Evolutionary conservation across 495 filamentous ascomycete species (phyloP).

Genomic region (Saxispiralis lemnorum): DNA sequence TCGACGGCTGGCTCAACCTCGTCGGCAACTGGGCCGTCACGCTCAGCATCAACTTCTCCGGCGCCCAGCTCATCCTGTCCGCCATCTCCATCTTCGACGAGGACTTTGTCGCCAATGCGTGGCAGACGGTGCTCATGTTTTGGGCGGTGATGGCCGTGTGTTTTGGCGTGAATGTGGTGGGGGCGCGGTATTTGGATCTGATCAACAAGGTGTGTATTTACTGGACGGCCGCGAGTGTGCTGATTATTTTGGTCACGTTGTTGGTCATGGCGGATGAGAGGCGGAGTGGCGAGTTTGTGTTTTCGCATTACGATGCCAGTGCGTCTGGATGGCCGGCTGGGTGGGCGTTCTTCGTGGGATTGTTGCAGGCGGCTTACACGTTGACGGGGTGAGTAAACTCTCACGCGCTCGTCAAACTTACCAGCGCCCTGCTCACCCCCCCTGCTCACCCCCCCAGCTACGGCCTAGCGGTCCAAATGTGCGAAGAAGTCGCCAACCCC

Average conservation of each 20-base stretch:
- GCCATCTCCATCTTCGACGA: conserved; percentile 45
- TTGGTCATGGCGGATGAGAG: conserved; percentile 38
- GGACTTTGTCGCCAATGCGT: conserved; percentile 41
- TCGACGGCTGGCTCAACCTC: conserved; percentile 32
- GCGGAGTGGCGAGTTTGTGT: conserved; percentile 39
- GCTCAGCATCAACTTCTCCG: conserved; percentile 32
- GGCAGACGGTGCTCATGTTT: conserved; percentile 48
- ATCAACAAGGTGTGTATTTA: conserved; percentile 53
- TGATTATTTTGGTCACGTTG: conserved; percentile 42
- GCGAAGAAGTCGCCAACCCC: conserved; percentile 34
- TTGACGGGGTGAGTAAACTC: conserved; percentile 33
- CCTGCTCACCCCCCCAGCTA: conserved; percentile 14
- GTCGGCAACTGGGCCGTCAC: conserved; percentile 38
- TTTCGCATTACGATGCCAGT: conserved; percentile 42
- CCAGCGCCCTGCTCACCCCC: too few relatives aligned
- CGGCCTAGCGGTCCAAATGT: conserved; percentile 40
- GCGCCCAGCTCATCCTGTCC: conserved; percentile 42
- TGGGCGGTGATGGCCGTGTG: conserved; percentile 45
- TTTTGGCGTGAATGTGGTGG: conserved; percentile 40
- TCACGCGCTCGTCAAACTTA: too few relatives aligned
- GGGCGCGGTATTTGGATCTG: conserved; percentile 38
- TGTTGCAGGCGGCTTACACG: conserved; percentile 38
- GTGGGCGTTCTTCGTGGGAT: conserved; percentile 36
- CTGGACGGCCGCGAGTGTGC: conserved; percentile 43
- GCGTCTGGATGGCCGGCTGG: conserved; percentile 35